A percentile compares a stretch with the other conserved stretches of the same genome.
These are phyloP conservation scores for Coix lacrymajobi DNA, from an alignment of 176 grass and related monocot genomes.

Conservation along the genomic window DNA sequence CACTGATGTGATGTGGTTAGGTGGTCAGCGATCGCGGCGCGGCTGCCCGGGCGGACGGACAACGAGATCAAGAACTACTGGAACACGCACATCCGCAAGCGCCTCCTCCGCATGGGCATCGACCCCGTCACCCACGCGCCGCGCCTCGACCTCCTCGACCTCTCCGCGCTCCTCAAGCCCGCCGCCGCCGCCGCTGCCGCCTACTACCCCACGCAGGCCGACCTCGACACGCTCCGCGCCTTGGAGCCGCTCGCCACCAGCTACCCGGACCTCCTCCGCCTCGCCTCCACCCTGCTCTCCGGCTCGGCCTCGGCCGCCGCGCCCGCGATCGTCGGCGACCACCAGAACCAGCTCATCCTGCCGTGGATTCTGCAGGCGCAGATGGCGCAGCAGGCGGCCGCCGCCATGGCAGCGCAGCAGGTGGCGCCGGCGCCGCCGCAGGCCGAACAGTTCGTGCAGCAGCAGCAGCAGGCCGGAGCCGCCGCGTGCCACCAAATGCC, in stretches of 20 bases:
- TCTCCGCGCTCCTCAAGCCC: conserved; percentile 60
- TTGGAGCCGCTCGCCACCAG: conserved; percentile 60
- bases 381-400: conserved; percentile 29
- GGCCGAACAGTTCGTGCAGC: conserved; percentile 26
- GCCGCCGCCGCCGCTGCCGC: conserved; percentile 4
- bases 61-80: conserved; percentile 99
- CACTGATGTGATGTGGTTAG: conserved; percentile 20
- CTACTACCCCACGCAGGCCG: conserved; percentile 60
- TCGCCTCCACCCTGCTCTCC: conserved; percentile 45
- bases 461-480: neutral
- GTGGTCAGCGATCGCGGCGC: conserved; percentile 95
- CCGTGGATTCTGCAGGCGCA: conserved; percentile 46
- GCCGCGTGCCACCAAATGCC: conserved; percentile 40
- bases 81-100: conserved; percentile 99
- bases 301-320: neutral
- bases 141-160: conserved; percentile 82
- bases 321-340: neutral
- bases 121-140: conserved; percentile 85
- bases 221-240: conserved; percentile 58
- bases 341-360: neutral
- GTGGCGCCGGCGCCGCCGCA: neutral
- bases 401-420: neutral
- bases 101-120: conserved; percentile 75
- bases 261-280: conserved; percentile 60
- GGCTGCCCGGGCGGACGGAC: conserved; percentile 88